These are phyloP conservation scores for Omphalotus olearius DNA, from an alignment of 1,284 basidiomycete species.

Conservation along the genomic window DNA sequence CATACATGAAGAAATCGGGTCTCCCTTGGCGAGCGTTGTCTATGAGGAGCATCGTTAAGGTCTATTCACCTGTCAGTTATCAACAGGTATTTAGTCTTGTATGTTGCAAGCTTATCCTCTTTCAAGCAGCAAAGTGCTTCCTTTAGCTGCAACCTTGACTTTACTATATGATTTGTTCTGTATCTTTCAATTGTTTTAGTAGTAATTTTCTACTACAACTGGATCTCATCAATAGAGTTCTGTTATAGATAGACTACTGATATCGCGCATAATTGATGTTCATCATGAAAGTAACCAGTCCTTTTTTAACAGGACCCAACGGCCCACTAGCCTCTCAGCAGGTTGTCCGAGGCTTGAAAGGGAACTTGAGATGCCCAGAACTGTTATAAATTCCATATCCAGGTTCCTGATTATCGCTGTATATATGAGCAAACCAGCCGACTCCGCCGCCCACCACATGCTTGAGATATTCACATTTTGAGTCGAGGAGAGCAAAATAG, in stretches of 20 bases:
- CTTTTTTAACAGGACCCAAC: too few relatives aligned
- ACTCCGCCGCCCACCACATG: constrained; percentile 52
- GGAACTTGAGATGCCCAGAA: constrained; percentile 47
- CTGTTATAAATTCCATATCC: constrained; percentile 62
- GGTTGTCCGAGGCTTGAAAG: constrained; percentile 44
- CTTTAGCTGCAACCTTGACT: too few relatives aligned
- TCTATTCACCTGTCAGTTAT: too few relatives aligned
- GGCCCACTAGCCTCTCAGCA: constrained; percentile 26
- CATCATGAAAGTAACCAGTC: too few relatives aligned
- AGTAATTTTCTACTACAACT: not conserved
- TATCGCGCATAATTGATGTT: not conserved
- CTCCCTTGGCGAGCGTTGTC: too few relatives aligned
- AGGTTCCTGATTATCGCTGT: constrained; percentile 59
- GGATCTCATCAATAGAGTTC: not conserved
- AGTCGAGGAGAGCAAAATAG: constrained; percentile 62
- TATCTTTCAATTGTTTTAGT: not conserved
- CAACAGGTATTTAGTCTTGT: too few relatives aligned
- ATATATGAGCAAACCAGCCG: constrained; percentile 81
- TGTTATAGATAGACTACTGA: not conserved
- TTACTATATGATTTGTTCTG: too few relatives aligned
- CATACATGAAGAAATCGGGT: constrained; percentile 14
- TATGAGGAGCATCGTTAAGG: too few relatives aligned
- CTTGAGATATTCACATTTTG: constrained; percentile 59
- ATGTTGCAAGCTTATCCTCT: too few relatives aligned
- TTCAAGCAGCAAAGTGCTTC: too few relatives aligned